Evolutionary conservation across 192 early-diverging fungal genomes (phyloP).

Genomic region (Backusella luteola): DNA sequence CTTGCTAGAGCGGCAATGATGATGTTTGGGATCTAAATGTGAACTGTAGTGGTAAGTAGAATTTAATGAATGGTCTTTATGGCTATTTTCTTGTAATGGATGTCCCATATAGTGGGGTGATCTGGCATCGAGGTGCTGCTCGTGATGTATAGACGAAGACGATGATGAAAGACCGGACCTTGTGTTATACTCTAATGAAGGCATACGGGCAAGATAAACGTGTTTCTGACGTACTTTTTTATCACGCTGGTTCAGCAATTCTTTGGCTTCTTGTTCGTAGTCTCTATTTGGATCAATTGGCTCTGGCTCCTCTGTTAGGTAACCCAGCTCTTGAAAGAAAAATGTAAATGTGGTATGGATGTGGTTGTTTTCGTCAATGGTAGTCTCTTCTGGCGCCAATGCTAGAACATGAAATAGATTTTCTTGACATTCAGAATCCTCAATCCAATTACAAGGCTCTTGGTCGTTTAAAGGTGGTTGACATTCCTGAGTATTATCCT

Average conservation of each 20-base stretch:
- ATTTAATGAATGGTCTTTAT: background rate
- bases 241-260: background rate
- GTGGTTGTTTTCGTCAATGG: constrained; percentile 21
- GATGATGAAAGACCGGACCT: constrained; percentile 9
- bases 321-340: constrained; percentile 35
- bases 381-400: constrained; percentile 27
- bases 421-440: constrained; percentile 31
- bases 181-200: constrained; percentile 3
- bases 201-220: background rate
- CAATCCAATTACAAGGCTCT: constrained; percentile 11
- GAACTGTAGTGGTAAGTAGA: constrained; percentile 1
- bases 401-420: constrained; percentile 25
- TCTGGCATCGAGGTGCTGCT: constrained; percentile 8
- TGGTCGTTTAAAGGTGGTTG: background rate
- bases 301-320: constrained; percentile 31
- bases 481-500: background rate
- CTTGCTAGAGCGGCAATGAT: background rate
- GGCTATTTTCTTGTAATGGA: background rate
- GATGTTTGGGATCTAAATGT: background rate
- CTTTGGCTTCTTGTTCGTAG: constrained; percentile 21
- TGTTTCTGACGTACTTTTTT: constrained; percentile 12
- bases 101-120: constrained; percentile 10
- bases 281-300: constrained; percentile 34
- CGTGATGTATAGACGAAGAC: constrained; percentile 9
- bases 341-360: constrained; percentile 8